phyloP scores from a whole-genome alignment of 352 stramenopile genomes.

The Phytophthora sojae region DNA sequence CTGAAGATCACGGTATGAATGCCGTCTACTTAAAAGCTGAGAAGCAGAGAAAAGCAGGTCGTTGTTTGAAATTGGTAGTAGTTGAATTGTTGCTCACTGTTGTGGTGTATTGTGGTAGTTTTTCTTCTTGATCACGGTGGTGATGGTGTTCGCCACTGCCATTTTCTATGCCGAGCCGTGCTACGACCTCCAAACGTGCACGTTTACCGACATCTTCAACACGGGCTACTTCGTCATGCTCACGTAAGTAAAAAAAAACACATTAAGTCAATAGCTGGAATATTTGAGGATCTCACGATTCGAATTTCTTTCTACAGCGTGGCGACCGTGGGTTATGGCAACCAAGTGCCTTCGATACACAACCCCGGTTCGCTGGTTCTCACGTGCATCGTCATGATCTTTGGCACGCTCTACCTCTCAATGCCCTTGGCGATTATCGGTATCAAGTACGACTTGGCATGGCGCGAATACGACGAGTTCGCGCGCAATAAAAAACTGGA shows the following conservation, averaged over 20 bases:
- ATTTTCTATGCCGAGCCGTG: constrained; percentile 57
- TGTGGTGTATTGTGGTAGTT: constrained; percentile 7
- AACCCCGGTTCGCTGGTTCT: constrained; percentile 41
- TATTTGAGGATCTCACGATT: neutral
- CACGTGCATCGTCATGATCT: constrained; percentile 51
- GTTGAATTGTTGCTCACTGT: neutral
- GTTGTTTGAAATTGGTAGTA: neutral
- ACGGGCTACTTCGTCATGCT: constrained; percentile 60
- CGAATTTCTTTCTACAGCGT: constrained; percentile 20
- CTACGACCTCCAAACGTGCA: constrained; percentile 50
- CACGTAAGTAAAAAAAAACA: constrained; percentile 36
- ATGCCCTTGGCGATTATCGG: constrained; percentile 58
- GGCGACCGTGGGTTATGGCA: constrained; percentile 54
- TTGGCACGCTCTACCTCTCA: constrained; percentile 51
- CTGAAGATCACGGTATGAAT: constrained; percentile 50
- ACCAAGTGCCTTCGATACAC: constrained; percentile 46
- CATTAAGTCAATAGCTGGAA: neutral
- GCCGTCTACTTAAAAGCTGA: too few species aligned
- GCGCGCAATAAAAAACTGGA: constrained; percentile 9
- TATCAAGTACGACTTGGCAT: constrained; percentile 52
- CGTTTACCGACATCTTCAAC: constrained; percentile 66
- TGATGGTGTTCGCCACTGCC: constrained; percentile 54
- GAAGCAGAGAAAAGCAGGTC: too few species aligned
- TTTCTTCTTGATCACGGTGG: constrained; percentile 54
- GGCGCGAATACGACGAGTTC: constrained; percentile 28